Evolutionary conservation across 2,329 filamentous ascomycete genomes (phyloP), one percentile per base, ranked within the genome.

Genomic region (Xylaria sp.): DNA sequence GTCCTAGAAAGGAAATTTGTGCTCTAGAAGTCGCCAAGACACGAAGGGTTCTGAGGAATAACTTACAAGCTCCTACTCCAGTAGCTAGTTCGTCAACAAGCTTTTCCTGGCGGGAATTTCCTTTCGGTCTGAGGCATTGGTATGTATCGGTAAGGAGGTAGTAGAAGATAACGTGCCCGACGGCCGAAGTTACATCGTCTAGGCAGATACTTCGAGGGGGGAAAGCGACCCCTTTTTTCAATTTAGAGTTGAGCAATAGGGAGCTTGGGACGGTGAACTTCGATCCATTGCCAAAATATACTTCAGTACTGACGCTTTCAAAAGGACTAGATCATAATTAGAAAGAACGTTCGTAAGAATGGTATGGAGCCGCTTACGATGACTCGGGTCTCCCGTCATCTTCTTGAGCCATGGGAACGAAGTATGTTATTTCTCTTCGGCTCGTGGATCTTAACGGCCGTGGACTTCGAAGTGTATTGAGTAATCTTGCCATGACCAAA

Each of bases 141-240:
- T 75, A 76, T 13, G 63, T 72, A 58, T 63, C 68, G 12, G 73
- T 73, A 5, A 72, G 71, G 52, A 76, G 66, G 56, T 72, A 72
- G 52, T 75, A 72, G 50, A 73, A 72, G 15, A 76, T 60, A 23
- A 73, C 65, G 59, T 76, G 73, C 13, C 72, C 70, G 48, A 67
- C 55, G 6, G 56, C 50, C 2, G 63, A 63, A 43, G 70, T 62
- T 8, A 75, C 61, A 28, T 79, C 23, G 18, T 60, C 39, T 1
- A 73, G 32, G 25, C 48, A 46, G 30, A 65, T 45, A 12, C 28
- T 25, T 23, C 32, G 34, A 43, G 53, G 53, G 0, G 63, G 58
- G n/a, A n/a, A 15, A 53, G 55, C 28, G 23, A 30, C 48, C 36
- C 60, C 48, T 6, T 36, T 36, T 39, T 28, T 41, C 3, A 68